Evolutionary conservation across 495 filamentous ascomycete species (phyloP), one percentile per base, ranked within the genome.

Genomic region (Chaetomium tenue): DNA sequence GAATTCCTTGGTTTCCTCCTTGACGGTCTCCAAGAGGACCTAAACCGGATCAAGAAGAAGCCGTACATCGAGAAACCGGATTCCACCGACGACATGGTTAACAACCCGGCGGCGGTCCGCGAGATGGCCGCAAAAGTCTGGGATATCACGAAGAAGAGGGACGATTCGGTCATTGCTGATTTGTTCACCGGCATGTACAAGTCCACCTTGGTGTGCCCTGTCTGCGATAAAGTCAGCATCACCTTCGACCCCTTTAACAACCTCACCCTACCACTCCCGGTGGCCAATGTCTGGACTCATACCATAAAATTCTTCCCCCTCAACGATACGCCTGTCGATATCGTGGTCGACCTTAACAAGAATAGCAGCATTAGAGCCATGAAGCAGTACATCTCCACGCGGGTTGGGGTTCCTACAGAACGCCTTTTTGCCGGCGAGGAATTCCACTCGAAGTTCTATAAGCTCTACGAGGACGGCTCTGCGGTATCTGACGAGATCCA

Each of bases 231-330:
- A 79, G 89, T 97, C 76, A 96, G 92, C 82, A 97, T 98, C 66
- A 98, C 94, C 5, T 98, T 98, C 68, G 94, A 98, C 77, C 94
- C 94, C 2, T 98, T 96, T 83, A 97, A 91, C 78, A 94, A 92
- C 63, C 76, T 98, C 37, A 97, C 95, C 0, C 78, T 98, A 26
- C 95, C 94, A 62, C 78, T 98, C 37, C 95, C 94, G 0, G 84
- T 96, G 62, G 88, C 92, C 68, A 90, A 87, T 59, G 78, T 89
- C 23, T 94, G 90, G 87, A 82, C 76, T 59, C 87, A 88, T 63
- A 78, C 85, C 3, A 78, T 98, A 56, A 87, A 81, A 64, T 96
- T 87, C 76, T 88, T 89, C 62, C 89, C 91, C 11, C 77, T 93
- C 9, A 82, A 87, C 58, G 77, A 82, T 53, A 55, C 68, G 0